Base-by-base conservation (phyloP, 495 filamentous ascomycete species). In the Daldinia decipiens region DNA sequence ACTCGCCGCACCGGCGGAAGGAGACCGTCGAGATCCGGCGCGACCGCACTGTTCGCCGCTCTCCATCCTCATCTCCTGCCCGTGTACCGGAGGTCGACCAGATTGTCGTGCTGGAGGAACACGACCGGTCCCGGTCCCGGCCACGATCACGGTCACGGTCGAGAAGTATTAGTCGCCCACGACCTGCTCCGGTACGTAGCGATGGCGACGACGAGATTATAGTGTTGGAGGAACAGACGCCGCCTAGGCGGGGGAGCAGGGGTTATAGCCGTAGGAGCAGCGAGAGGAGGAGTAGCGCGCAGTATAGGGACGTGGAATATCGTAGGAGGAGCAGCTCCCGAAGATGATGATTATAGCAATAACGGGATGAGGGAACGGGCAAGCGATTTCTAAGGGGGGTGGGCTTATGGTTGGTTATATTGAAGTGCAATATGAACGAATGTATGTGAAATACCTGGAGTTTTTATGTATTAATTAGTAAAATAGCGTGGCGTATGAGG, bases 201-300 rank as follows among this genome's bases (percentile, higher is more conserved):
- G 67, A 74, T 17, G 68, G 66, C 17, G 79, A 79, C 31, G 80
- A 79, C 19, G 81, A 84, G 72, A 78, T 84, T 26, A 76, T 85
- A n/a, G 77, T 85, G 24, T 75, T 83, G 51, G 83, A 85, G 68
- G 82, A 84, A 67, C 74, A 80, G 17, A 74, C 67, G 2, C 78
- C 80, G 55, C 72, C 79, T 27, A 58, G 76, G 47, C 67, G 76
- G 31, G 66, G 67, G 39, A 77, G 77, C 24, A 77, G 74, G 43
- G 34, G 74, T 36, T 72, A 78, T 36, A 70, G 77, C 15, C 68
- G 77, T 43, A 65, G 65, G 13, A 77, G 80, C 36, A 75, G 71
- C 21, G 78, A 80, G 65, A 67, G 81, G 55, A 67, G 80, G 57
- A 73, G 72, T 15, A 43, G 68, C 32, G 59, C 65, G 24, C 76